Percentiles rank a stretch among this genome's conserved stretches.
phyloP scores from a whole-genome alignment of 306 rosid species.

The Vigna mungo region DNA sequence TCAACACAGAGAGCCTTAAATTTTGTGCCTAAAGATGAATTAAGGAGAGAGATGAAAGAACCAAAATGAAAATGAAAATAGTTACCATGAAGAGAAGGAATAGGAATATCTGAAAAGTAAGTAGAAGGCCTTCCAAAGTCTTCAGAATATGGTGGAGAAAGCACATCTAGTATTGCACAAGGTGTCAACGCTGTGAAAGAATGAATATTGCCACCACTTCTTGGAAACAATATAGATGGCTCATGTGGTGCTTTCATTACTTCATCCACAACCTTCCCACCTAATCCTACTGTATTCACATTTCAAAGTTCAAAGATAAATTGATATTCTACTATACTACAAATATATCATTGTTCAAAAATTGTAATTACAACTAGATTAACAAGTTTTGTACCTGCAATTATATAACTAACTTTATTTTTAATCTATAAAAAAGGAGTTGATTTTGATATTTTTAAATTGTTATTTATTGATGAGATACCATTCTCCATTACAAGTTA shows the following conservation, averaged over 20 bases:
- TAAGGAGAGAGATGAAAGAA: background rate
- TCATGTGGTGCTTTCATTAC: constrained; percentile 57
- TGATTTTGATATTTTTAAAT: too few species aligned
- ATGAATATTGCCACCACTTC: constrained; percentile 77
- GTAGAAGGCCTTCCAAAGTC: constrained; percentile 68
- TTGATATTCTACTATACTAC: background rate
- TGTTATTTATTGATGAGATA: background rate
- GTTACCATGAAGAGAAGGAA: constrained; percentile 62
- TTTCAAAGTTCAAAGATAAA: background rate
- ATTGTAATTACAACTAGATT: too few species aligned
- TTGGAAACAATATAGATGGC: constrained; percentile 59
- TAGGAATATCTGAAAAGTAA: constrained; percentile 59
- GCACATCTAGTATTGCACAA: constrained; percentile 70
- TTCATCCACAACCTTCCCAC: constrained; percentile 53
- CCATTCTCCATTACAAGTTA: background rate
- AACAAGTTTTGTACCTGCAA: too few species aligned
- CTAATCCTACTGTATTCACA: constrained; percentile 61
- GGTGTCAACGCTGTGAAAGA: constrained; percentile 63
- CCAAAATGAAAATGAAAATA: constrained; percentile 9
- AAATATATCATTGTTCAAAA: too few species aligned
- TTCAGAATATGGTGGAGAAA: constrained; percentile 71
- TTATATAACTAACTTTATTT: too few species aligned
- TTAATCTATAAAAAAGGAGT: too few species aligned
- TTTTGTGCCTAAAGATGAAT: background rate
- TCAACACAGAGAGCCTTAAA: background rate